These are phyloP conservation scores for Phalaenopsis equestris DNA, from an alignment of 106 monocot genomes.

Conservation along the genomic window DNA sequence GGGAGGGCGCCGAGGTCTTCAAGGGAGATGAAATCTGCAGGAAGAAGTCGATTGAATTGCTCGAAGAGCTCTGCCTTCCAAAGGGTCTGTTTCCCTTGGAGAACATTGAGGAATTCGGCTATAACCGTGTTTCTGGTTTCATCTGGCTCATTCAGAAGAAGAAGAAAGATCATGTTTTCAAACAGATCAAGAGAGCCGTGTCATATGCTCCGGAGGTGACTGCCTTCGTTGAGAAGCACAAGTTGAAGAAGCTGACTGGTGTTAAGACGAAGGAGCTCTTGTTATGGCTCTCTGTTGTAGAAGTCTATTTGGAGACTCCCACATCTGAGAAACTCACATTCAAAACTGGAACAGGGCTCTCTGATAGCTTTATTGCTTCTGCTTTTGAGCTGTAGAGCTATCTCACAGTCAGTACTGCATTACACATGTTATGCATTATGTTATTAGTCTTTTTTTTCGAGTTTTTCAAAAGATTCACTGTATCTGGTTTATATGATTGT, in stretches of 20 bases:
- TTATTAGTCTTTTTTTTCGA: too few species aligned
- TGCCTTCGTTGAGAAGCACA: slow-evolving; percentile 3
- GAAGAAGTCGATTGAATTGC: slow-evolving; percentile 12
- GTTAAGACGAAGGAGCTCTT: slow-evolving; percentile 21
- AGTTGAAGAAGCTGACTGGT: slow-evolving; percentile 18
- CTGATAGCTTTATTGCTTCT: slow-evolving; percentile 13
- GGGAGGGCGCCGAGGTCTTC: slow-evolving; percentile 7
- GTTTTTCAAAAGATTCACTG: too few species aligned
- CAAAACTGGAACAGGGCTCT: slow-evolving; percentile 8
- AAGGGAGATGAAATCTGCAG: slow-evolving; percentile 8
- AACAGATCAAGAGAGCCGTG: slow-evolving; percentile 2
- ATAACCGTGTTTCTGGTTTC: slow-evolving; percentile 6
- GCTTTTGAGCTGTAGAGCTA: slow-evolving; percentile 9
- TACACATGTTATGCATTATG: too few species aligned
- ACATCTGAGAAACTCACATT: background rate
- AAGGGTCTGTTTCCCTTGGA: slow-evolving; percentile 12
- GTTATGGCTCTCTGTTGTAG: slow-evolving; percentile 17
- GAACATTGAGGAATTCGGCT: slow-evolving; percentile 17
- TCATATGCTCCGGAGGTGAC: background rate
- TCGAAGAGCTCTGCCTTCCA: slow-evolving; percentile 15
- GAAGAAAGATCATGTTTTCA: slow-evolving; percentile 2
- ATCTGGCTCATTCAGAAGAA: background rate
- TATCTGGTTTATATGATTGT: too few species aligned
- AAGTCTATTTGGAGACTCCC: slow-evolving; percentile 16
- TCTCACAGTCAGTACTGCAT: background rate